A percentile compares a stretch with the other conserved stretches of the same genome.
These are phyloP conservation scores for Aspergillus sp. DNA, from an alignment of 2,329 filamentous ascomycete genomes.

Conservation along the genomic window DNA sequence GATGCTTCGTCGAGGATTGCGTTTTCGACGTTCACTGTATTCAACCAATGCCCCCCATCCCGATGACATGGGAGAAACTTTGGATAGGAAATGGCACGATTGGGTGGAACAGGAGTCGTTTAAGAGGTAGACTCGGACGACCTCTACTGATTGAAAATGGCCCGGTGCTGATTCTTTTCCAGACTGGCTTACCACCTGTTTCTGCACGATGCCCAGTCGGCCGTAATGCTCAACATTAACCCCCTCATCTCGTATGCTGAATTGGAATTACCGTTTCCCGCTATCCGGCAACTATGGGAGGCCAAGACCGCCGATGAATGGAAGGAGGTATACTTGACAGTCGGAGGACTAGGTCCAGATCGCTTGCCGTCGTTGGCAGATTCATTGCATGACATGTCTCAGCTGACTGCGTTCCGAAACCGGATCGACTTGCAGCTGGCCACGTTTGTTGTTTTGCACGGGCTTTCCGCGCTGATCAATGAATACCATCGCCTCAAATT, in stretches of 20 bases:
- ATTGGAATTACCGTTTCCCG: slow-evolving; percentile 61
- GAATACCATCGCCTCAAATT: slow-evolving; percentile 55
- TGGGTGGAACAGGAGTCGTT: slow-evolving; percentile 64
- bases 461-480: slow-evolving; percentile 61
- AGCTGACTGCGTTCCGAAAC: slow-evolving; percentile 46
- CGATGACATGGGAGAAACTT: slow-evolving; percentile 51
- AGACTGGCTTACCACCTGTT: slow-evolving; percentile 61
- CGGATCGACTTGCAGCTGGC: slow-evolving; percentile 55
- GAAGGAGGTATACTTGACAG: slow-evolving; percentile 55
- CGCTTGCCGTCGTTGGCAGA: slow-evolving; percentile 40
- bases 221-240: slow-evolving; percentile 62
- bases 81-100: slow-evolving; percentile 61
- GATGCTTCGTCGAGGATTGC: slow-evolving; percentile 54
- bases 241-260: slow-evolving; percentile 66
- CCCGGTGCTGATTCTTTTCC: slow-evolving; percentile 28
- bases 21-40: slow-evolving; percentile 55
- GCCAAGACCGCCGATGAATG: slow-evolving; percentile 60
- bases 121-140: slow-evolving; percentile 47
- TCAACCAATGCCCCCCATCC: slow-evolving; percentile 47
- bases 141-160: slow-evolving; percentile 5
- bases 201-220: slow-evolving; percentile 61
- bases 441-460: slow-evolving; percentile 59
- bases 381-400: slow-evolving; percentile 52
- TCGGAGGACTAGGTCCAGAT: slow-evolving; percentile 14
- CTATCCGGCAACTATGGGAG: slow-evolving; percentile 59